Evolutionary conservation across 805 yeast species (phyloP).

Genomic region (Saccharomycopsis fermentans): DNA sequence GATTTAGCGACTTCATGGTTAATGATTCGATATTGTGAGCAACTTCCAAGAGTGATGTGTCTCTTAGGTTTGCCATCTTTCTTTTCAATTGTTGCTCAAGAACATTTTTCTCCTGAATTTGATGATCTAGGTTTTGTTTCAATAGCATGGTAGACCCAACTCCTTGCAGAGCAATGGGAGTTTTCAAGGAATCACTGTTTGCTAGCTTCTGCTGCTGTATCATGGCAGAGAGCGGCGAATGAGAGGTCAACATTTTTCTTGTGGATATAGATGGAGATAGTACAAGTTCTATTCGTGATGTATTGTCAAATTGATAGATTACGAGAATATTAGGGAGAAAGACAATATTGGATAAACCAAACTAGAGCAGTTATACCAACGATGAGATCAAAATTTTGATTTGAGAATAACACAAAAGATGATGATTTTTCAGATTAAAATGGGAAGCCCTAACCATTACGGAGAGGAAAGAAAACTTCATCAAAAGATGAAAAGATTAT

Average conservation of each 20-base stretch:
- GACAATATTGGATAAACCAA: too few species aligned
- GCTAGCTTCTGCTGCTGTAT: not conserved
- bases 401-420: too few species aligned
- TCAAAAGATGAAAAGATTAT: too few species aligned
- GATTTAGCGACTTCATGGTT: slow-evolving; percentile 2
- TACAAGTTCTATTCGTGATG: not conserved
- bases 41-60: slow-evolving; percentile 3
- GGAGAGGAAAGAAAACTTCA: too few species aligned
- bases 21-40: slow-evolving; percentile 2
- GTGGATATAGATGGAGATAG: not conserved
- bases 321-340: too few species aligned
- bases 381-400: too few species aligned
- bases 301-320: too few species aligned
- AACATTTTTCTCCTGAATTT: not conserved
- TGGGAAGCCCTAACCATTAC: too few species aligned
- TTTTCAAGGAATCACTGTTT: not conserved
- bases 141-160: not conserved
- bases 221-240: not conserved
- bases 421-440: too few species aligned
- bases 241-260: not conserved
- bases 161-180: not conserved
- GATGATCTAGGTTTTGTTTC: not conserved
- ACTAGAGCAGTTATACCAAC: too few species aligned
- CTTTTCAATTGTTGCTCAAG: slow-evolving; percentile 9
- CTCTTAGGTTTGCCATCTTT: slow-evolving; percentile 6